Evolutionary conservation across 2,329 filamentous ascomycete species (phyloP), one percentile per base, ranked within the genome.

Genomic region (Exutisphaerella laricina): DNA sequence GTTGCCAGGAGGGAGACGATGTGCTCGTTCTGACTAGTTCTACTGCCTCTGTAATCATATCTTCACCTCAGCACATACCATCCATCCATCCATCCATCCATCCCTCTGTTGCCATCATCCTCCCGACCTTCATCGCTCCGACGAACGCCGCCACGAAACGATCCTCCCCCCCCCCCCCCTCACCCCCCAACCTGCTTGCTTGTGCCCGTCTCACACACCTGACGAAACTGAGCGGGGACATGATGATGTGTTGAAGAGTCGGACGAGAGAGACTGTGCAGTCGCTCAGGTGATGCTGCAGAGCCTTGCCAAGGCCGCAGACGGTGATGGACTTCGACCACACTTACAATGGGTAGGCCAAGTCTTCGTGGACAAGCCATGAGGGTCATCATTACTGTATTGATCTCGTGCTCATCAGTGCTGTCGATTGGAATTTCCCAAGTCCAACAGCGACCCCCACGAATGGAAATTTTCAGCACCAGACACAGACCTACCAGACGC

Each of bases 391-490:
- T n/a, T n/a, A n/a, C 43, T n/a, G n/a, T 35, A 23, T 23, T 51
- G 45, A 50, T 46, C 28, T 26, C 31, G 17, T 21, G 29, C 34
- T 34, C 35, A n/a, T n/a, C n/a, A 70, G 68, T 59, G 60, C 63
- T 48, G 60, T 64, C 51, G 69, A 72, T 55, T 72, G 70, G 69
- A 68, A 65, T 54, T 67, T 73, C 50, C 70, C 70, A 53, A 73
- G 70, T 61, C 71, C 71, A 28, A 67, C 66, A 44, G 69, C 68
- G 45, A 73, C 71, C 22, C 71, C 71, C 40, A 72, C 68, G 48
- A 67, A 65, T 39, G 55, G 57, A 43, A 64, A 62, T 17, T 62
- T 59, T 47, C 45, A 40, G 33, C 61, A 65, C 44, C 61, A 68
- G 55, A 58, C 58, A 44, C 61, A 68, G 55, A 58, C 58, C 46